Percentiles rank a stretch among this genome's conserved stretches.
These are phyloP conservation scores for Phytophthora idaei DNA, from an alignment of 352 stramenopile species.

Conservation along the genomic window DNA sequence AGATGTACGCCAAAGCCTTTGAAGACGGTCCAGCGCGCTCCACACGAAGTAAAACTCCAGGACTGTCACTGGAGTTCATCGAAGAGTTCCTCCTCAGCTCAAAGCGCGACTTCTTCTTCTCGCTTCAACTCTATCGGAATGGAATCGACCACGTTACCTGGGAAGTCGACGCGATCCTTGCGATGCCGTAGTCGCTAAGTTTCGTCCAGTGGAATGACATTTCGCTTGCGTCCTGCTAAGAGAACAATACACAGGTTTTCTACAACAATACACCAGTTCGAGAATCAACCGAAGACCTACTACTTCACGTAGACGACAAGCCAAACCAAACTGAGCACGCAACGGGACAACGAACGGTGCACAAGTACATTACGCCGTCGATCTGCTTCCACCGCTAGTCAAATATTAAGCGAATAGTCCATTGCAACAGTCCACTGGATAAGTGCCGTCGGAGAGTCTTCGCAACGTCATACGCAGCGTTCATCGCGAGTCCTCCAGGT, in stretches of 20 bases:
- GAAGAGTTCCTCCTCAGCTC: slow-evolving; percentile 24
- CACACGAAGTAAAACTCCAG: slow-evolving; percentile 3
- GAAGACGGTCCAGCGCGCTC: background rate
- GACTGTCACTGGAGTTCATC: slow-evolving; percentile 31
- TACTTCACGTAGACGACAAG: no score
- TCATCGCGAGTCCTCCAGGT: slow-evolving; percentile 26
- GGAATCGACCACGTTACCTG: slow-evolving; percentile 28
- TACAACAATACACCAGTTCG: background rate
- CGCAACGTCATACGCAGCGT: slow-evolving; percentile 36
- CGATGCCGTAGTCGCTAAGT: slow-evolving; percentile 1
- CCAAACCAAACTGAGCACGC: slow-evolving; percentile 11
- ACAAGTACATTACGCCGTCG: slow-evolving; percentile 37
- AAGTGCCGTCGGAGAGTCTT: slow-evolving; percentile 17
- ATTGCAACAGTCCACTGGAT: slow-evolving; percentile 12
- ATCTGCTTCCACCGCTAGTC: slow-evolving; percentile 29
- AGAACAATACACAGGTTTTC: background rate
- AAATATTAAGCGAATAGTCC: slow-evolving; percentile 27
- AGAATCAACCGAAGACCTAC: no score
- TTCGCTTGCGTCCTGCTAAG: background rate
- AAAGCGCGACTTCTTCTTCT: slow-evolving; percentile 37
- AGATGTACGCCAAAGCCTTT: slow-evolving; percentile 23
- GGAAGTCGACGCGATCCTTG: slow-evolving; percentile 43
- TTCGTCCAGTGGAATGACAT: no score
- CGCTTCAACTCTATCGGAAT: slow-evolving; percentile 37
- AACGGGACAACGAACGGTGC: slow-evolving; percentile 38